A percentile compares a stretch with the other conserved stretches of the same genome.
Conservation (phyloP, 2,329 filamentous ascomycete species). For the Claviceps citrina region DNA sequence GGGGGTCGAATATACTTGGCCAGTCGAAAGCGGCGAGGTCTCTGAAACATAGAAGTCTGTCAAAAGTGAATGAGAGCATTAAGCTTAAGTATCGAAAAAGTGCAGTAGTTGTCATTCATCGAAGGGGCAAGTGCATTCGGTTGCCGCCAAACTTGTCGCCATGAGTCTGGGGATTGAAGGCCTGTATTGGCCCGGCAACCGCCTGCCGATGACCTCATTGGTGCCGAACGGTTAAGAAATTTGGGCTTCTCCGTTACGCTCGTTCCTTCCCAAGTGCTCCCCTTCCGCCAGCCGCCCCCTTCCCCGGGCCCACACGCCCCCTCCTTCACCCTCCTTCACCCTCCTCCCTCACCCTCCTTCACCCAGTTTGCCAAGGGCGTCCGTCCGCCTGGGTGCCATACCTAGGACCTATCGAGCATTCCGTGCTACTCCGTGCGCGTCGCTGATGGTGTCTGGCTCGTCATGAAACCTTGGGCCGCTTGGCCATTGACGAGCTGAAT, state of each 20-base stretch:
- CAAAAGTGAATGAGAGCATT: too few species aligned
- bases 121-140: too few species aligned
- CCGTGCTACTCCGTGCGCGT: neutral
- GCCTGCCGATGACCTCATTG: neutral
- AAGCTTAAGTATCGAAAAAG: too few species aligned
- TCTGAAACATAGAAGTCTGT: too few species aligned
- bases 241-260: neutral
- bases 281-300: neutral
- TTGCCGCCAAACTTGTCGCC: neutral
- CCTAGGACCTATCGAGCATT: neutral
- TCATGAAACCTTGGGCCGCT: constrained; percentile 2
- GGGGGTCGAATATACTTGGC: too few species aligned
- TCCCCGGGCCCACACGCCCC: neutral
- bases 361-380: constrained; percentile 1
- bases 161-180: neutral
- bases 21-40: too few species aligned
- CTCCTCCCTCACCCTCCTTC: neutral
- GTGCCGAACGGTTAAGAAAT: too few species aligned
- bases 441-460: neutral
- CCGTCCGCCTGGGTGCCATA: neutral
- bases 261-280: constrained; percentile 1
- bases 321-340: neutral
- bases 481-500: constrained; percentile 6
- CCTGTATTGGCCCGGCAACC: neutral
- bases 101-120: too few species aligned